Percentiles rank a stretch among this genome's conserved stretches.
Evolutionary conservation across 2,329 filamentous ascomycete genomes (phyloP).

Genomic region (Neonectria ditissima): DNA sequence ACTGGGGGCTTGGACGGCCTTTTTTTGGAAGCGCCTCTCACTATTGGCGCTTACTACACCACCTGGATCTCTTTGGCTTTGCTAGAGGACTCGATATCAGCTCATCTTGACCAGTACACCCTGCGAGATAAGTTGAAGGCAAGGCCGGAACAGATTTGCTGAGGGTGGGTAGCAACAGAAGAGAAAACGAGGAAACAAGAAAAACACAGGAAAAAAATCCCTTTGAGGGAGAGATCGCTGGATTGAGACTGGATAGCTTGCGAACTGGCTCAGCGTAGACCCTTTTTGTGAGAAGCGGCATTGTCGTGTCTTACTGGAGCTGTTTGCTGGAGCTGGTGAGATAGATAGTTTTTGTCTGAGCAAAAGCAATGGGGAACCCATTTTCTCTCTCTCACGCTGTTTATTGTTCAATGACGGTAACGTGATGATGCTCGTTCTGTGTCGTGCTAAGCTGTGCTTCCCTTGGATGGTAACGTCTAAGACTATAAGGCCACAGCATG

Average conservation of each 20-base stretch:
- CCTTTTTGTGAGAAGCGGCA: conserved; percentile 6
- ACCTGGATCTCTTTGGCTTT: conserved; percentile 28
- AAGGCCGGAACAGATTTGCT: conserved; percentile 29
- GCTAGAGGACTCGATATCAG: conserved; percentile 22
- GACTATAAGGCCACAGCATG: background rate
- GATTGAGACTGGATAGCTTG: conserved; percentile 38
- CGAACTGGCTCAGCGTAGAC: conserved; percentile 39
- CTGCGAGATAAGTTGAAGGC: conserved; percentile 29
- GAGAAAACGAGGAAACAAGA: conserved; percentile 37
- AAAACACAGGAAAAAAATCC: conserved; percentile 45
- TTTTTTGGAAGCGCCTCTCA: conserved; percentile 16
- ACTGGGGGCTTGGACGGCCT: conserved; percentile 31
- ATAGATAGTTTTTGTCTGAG: conserved; percentile 43
- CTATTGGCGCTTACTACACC: conserved; percentile 12
- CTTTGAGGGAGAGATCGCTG: conserved; percentile 42
- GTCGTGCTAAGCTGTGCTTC: background rate
- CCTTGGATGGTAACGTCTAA: background rate
- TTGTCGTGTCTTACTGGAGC: conserved; percentile 23
- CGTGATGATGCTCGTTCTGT: conserved; percentile 3
- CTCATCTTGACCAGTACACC: conserved; percentile 28
- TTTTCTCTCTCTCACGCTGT: conserved; percentile 38
- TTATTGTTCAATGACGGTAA: conserved; percentile 6
- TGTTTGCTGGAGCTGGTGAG: conserved; percentile 37
- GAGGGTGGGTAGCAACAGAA: conserved; percentile 33
- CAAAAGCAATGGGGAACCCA: conserved; percentile 37